Base-by-base conservation (phyloP, 2,329 filamentous ascomycete species). In the Cladophialophora exuberans region DNA sequence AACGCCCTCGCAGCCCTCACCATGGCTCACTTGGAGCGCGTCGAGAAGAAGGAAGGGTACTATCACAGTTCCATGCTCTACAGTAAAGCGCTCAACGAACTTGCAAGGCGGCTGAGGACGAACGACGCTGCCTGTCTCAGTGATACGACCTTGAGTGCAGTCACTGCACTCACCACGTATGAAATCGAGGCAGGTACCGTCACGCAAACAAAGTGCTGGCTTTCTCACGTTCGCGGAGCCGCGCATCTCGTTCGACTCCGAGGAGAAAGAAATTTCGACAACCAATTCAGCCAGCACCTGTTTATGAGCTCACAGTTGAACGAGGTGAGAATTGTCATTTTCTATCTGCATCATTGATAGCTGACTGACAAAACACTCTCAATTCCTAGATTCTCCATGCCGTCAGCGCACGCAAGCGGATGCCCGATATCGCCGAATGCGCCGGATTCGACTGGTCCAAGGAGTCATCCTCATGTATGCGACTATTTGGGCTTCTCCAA, bases 401-500 rank as follows among this genome's bases (percentile, higher is more conserved):
- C 10, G 30, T 50, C n/a, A 43, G 43, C 9, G 28, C 17, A 13
- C 54, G 43, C 7, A 48, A 38, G 7, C 1, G 42, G 10, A 57
- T 47, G 11, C 18, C 25, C 9, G 18, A n/a, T n/a, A n/a, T n/a
- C n/a, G n/a, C n/a, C n/a, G n/a, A n/a, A n/a, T n/a, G n/a, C 11
- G 11, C 6, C 20, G 15, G 42, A 15, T 9, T 31, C 26, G 22
- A 45, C 20, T 41, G 38, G 5, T 41, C 38, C 3, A 6, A 25
- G 15, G 39, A 36, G 20, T 13, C 20, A 15, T 25, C 54, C 13
- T 47, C 49, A 17, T 35, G 41, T 17, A 41, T 54, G 11, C 33
- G 17, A 28, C 56, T 59, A 9, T 54, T 52, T 28, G 46, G 48
- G 11, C 52, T 56, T 30, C 36, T 56, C 10, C 26, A 46, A 31